These are phyloP conservation scores for Alternaria hordeiaustralica DNA, from an alignment of 2,329 filamentous ascomycete species.

Conservation along the genomic window DNA sequence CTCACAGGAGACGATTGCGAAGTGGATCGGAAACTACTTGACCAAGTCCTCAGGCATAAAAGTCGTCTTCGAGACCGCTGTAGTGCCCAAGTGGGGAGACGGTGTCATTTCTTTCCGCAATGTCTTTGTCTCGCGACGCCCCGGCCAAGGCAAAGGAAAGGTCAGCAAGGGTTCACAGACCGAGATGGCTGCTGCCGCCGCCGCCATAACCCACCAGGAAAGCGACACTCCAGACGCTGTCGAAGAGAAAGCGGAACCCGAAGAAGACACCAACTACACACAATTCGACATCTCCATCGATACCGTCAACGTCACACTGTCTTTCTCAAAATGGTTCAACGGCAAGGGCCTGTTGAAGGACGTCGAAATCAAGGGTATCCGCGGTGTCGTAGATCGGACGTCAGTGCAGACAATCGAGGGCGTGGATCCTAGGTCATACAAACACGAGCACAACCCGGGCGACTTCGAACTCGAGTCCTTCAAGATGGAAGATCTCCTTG, in stretches of 20 bases:
- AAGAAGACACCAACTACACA: slow-evolving; percentile 95
- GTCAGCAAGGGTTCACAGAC: slow-evolving; percentile 92
- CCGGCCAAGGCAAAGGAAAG: slow-evolving; percentile 79
- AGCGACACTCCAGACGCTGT: slow-evolving; percentile 39
- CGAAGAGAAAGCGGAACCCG: slow-evolving; percentile 56
- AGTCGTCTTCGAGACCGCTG: slow-evolving; percentile 95
- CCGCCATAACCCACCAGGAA: slow-evolving; percentile 65
- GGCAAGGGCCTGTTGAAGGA: slow-evolving; percentile 90
- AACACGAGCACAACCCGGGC: slow-evolving; percentile 84
- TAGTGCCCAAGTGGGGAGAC: slow-evolving; percentile 93
- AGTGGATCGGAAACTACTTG: slow-evolving; percentile 93
- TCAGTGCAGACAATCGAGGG: slow-evolving; percentile 75
- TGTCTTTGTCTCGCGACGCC: slow-evolving; percentile 91
- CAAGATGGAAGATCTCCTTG: slow-evolving; percentile 90
- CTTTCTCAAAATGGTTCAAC: slow-evolving; percentile 99
- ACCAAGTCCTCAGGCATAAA: slow-evolving; percentile 92
- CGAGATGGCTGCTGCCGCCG: slow-evolving; percentile 83
- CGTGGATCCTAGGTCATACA: slow-evolving; percentile 83
- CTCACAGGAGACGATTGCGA: slow-evolving; percentile 92
- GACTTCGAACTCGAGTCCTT: slow-evolving; percentile 98
- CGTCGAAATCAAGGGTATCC: slow-evolving; percentile 91
- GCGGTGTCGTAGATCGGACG: slow-evolving; percentile 90
- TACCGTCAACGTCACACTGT: slow-evolving; percentile 93
- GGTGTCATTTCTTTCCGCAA: slow-evolving; percentile 97
- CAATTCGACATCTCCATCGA: slow-evolving; percentile 96